A percentile compares a stretch with the other conserved stretches of the same genome.
phyloP scores from a whole-genome alignment of 1,139 yeast species.

The Suhomyces coccinellae region DNA sequence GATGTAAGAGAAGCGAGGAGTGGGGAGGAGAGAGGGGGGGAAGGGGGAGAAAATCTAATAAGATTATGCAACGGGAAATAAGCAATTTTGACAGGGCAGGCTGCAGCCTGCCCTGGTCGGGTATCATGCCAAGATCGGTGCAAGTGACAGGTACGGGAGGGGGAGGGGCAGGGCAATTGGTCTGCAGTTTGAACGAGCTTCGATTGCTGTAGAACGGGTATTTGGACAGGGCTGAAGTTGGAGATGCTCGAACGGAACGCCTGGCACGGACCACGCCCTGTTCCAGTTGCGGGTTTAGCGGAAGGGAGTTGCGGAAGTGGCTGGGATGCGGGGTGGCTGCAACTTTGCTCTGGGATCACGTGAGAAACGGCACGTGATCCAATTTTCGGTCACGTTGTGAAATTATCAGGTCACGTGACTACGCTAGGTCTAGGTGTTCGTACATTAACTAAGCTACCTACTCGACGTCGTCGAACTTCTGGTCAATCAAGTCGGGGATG shows the following conservation, averaged over 20 bases:
- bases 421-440: not conserved
- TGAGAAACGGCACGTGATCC: too few relatives aligned
- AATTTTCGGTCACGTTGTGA: too few relatives aligned
- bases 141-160: not conserved
- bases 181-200: too few relatives aligned
- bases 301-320: not conserved
- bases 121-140: not conserved
- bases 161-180: too few relatives aligned
- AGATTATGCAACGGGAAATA: too few relatives aligned
- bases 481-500: slow-evolving; percentile 94
- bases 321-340: not conserved
- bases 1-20: too few relatives aligned
- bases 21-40: too few relatives aligned
- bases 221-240: too few relatives aligned
- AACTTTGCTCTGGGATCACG: not conserved
- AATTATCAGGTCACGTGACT: not conserved
- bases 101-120: not conserved
- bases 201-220: too few relatives aligned
- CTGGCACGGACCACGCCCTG: not conserved
- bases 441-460: slow-evolving; percentile 27
- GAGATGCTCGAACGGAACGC: too few relatives aligned
- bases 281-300: slow-evolving; percentile 1
- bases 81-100: not conserved
- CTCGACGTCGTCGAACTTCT: slow-evolving; percentile 88
- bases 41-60: too few relatives aligned